Percentiles rank a stretch among this genome's conserved stretches.
phyloP scores from a whole-genome alignment of 2,329 filamentous ascomycete species.

The Apiospora hydei region DNA sequence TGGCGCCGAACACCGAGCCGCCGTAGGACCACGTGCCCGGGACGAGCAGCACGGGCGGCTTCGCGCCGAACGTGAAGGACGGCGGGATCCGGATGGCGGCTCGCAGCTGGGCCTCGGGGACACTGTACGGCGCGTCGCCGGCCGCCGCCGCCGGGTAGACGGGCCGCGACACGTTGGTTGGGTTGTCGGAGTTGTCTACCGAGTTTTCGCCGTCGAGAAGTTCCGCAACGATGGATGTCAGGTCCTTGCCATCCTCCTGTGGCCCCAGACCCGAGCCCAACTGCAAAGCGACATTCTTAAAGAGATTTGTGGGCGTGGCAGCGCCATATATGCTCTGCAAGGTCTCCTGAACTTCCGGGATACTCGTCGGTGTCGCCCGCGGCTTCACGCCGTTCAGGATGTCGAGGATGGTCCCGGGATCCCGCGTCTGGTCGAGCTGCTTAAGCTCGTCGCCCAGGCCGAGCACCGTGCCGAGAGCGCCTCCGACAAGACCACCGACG shows the following conservation, averaged over 20 bases:
- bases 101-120: slow-evolving; percentile 27
- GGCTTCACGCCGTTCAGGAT: slow-evolving; percentile 2
- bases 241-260: not conserved
- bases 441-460: slow-evolving; percentile 14
- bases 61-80: slow-evolving; percentile 26
- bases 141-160: not conserved
- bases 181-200: slow-evolving; percentile 1
- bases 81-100: slow-evolving; percentile 27
- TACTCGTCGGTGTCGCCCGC: not conserved
- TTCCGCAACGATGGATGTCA: not conserved
- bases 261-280: not conserved
- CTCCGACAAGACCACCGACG: not conserved
- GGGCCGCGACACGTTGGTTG: not conserved
- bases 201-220: not conserved
- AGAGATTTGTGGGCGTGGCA: not conserved
- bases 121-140: slow-evolving; percentile 25
- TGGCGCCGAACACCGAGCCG: slow-evolving; percentile 23
- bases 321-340: not conserved
- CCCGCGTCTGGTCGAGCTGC: not conserved
- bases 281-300: not conserved
- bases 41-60: slow-evolving; percentile 26
- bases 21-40: slow-evolving; percentile 29
- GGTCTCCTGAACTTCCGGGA: not conserved
- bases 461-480: not conserved
- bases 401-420: not conserved